Evolutionary conservation across 2,329 filamentous ascomycete genomes (phyloP), one percentile per base, ranked within the genome.

Genomic region (Sclerotinia nivalis): DNA sequence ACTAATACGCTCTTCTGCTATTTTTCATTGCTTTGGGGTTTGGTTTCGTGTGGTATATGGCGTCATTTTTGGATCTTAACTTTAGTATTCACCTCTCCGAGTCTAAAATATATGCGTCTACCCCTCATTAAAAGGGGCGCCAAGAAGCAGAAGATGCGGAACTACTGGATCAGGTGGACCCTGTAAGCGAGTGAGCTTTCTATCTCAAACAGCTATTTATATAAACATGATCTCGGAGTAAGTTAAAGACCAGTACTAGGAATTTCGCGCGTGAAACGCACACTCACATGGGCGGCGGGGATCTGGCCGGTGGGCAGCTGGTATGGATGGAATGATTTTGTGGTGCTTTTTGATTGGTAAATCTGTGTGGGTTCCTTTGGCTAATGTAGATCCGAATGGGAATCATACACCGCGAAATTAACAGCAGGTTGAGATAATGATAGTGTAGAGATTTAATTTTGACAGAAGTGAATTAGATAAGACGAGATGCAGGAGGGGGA

Each of bases 1-100:
- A 28, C 18, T 22, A 2, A 1, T 0, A 12, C 18, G 4, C 0
- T 1, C 28, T 22, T 5, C 4, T 22, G 12, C 12, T 20, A 6
- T 20, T 9, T 5, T 55, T 9, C 22, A 12, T 0, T 4, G 20
- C 7, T 28, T 12, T 20, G 1, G 2, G 4, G 31, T 1, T 1
- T 20, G 10, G 15, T 10, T 9, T 20, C 0, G 5, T 34, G 18
- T 34, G 15, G 1, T 55, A 20, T 0, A 1, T 34, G 9, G 4
- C 34, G 25, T 9, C 4, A 31, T 2, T 2, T 37, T 37, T 37
- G 37, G 1, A 3, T 31, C 15, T 10, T 0, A 10, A 8, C 1
- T 7, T 34, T 28, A 55, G 4, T 34, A 12, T 22, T 55, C 18
- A 22, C 28, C 28, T 55, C 37, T 37, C 31, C 37, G 37, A 8